Percentiles rank a stretch among this genome's conserved stretches.
Evolutionary conservation across 2,329 filamentous ascomycete species (phyloP).

Genomic region (Ophiocordyceps camponoti-rufipedis): DNA sequence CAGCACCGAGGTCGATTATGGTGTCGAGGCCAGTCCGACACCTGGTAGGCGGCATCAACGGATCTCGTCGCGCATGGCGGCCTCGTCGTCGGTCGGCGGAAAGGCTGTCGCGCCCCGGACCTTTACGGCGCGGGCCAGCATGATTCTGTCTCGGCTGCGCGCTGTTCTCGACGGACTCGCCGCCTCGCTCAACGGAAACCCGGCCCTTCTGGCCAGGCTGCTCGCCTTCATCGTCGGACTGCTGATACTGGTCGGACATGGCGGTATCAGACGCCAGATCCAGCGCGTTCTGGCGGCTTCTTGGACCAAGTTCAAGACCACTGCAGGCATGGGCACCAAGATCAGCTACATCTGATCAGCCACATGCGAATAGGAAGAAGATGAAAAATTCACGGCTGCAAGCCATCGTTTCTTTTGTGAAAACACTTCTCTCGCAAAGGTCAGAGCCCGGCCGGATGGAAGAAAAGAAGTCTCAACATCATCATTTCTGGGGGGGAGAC

Average conservation of each 20-base stretch:
- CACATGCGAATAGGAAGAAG: no score
- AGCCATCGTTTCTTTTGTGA: conserved; percentile 4
- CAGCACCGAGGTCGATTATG: conserved; percentile 48
- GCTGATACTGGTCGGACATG: conserved; percentile 55
- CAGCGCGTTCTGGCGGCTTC: conserved; percentile 47
- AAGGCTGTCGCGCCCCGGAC: conserved; percentile 15
- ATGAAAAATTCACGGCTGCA: not conserved
- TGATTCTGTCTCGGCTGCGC: conserved; percentile 33
- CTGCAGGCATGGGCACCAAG: conserved; percentile 91
- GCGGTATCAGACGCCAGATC: conserved; percentile 57
- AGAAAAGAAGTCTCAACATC: not conserved
- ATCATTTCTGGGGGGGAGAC: not conserved
- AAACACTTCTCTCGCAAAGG: conserved; percentile 6
- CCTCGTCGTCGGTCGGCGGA: conserved; percentile 9
- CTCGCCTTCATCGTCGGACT: conserved; percentile 68
- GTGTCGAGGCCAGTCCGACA: conserved; percentile 34
- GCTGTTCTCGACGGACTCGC: conserved; percentile 32
- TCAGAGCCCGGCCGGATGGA: not conserved
- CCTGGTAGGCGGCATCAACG: conserved; percentile 9
- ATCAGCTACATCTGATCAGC: conserved; percentile 71
- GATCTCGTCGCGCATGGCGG: conserved; percentile 7
- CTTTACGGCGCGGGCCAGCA: conserved; percentile 28
- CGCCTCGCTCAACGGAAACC: conserved; percentile 34
- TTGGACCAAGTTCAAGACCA: conserved; percentile 69
- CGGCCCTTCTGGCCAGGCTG: conserved; percentile 38